Evolutionary conservation across 805 yeast genomes (phyloP), one percentile per base, ranked within the genome.

Genomic region (Candida manassasensis): DNA sequence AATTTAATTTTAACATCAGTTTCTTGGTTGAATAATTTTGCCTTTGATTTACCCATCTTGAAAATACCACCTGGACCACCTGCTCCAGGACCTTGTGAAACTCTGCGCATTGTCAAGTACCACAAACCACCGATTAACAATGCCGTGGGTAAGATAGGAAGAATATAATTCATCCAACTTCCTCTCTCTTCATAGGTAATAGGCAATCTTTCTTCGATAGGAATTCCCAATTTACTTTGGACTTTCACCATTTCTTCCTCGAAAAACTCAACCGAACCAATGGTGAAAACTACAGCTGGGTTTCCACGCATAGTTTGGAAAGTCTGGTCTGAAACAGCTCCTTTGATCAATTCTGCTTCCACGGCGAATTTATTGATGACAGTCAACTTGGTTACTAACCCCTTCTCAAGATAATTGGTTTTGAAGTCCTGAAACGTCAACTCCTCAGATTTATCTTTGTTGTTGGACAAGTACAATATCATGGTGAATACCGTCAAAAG

Each of bases 261-360:
- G 51, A 89, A 85, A 15, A 77, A 69, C 44, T 84, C 89, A 5
- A 87, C 79, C 0, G 95, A 84, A 3, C 97, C 96, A 49, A 89
- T 86, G 10, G 95, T 82, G 64, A 89, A 89, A 3, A 73, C 71
- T 6, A 81, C 83, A 7, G 72, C 61, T 4, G 79, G 67, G 27
- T 43, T 40, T 43, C 65, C 73, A 35, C 48, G 49, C 21, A 50
- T 42, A 4, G 57, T 50, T 33, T 59, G 69, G 45, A 65, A 64
- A 18, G 72, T 56, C 34, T 63, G 61, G 48, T 59, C 57, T 45
- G 71, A 50, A 37, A 68, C 45, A 44, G 77, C 59, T 44, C 71
- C 69, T 3, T 44, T 53, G 33, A 74, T 69, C 43, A 84, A 59
- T 45, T 79, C 78, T 4, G 84, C 89, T 48, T 78, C 83, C 1